Percentiles rank a stretch among this genome's conserved stretches.
Evolutionary conservation across 805 yeast genomes (phyloP).

Genomic region (Ogataea philodendri): DNA sequence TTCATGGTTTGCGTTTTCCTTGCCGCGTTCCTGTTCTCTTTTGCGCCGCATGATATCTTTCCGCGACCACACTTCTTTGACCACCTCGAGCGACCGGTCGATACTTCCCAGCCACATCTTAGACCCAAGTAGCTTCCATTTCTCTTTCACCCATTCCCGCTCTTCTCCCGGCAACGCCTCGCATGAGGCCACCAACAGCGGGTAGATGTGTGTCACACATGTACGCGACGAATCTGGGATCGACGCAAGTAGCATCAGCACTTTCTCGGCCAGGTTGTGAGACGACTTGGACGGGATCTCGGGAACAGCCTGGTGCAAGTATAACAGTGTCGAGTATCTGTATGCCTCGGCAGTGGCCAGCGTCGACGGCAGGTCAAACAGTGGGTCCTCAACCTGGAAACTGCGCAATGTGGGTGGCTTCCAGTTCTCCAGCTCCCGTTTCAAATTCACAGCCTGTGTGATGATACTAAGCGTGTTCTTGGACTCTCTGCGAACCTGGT

Average conservation of each 20-base stretch:
- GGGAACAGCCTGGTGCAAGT: constrained; percentile 69
- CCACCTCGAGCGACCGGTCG: constrained; percentile 64
- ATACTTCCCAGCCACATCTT: constrained; percentile 66
- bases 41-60: constrained; percentile 45
- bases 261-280: constrained; percentile 56
- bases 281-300: constrained; percentile 58
- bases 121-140: constrained; percentile 55
- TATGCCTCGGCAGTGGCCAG: constrained; percentile 72
- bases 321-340: constrained; percentile 55
- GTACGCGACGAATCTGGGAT: constrained; percentile 60
- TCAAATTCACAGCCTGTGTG: constrained; percentile 53
- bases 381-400: constrained; percentile 40
- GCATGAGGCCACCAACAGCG: constrained; percentile 62
- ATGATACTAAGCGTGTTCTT: constrained; percentile 47
- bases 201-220: constrained; percentile 60
- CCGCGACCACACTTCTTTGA: constrained; percentile 69
- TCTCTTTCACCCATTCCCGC: constrained; percentile 55
- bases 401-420: constrained; percentile 43
- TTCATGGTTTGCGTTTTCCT: constrained; percentile 14
- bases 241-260: constrained; percentile 57
- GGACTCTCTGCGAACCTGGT: constrained; percentile 41
- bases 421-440: constrained; percentile 55
- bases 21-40: constrained; percentile 16
- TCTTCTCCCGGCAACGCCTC: constrained; percentile 60
- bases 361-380: constrained; percentile 58